phyloP scores from a whole-genome alignment of 768 basidiomycete species.

The Amanita polypyramis region DNA sequence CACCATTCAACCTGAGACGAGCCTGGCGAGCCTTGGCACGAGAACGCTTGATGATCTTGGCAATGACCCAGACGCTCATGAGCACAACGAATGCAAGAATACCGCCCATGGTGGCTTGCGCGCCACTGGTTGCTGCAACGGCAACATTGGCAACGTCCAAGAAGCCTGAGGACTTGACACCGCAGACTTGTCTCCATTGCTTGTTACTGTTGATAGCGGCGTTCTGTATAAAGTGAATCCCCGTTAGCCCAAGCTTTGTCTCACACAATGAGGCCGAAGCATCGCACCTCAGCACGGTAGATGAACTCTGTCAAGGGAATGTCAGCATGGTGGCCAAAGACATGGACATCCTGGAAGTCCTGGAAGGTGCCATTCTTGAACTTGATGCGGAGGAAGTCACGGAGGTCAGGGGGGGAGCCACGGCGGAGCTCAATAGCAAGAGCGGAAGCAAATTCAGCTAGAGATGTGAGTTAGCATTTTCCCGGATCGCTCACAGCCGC shows the following conservation, averaged over 20 bases:
- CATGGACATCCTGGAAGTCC: conserved; percentile 57
- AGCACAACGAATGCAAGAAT: conserved; percentile 29
- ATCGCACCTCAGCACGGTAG: conserved; percentile 63
- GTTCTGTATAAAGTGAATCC: conserved; percentile 20
- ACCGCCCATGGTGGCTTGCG: conserved; percentile 24
- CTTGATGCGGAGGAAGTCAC: conserved; percentile 75
- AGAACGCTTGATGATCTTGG: conserved; percentile 28
- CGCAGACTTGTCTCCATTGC: conserved; percentile 41
- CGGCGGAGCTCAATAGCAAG: conserved; percentile 73
- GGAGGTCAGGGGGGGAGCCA: conserved; percentile 62
- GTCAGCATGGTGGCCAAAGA: conserved; percentile 65
- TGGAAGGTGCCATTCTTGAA: conserved; percentile 74
- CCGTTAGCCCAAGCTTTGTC: not conserved
- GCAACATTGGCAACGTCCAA: conserved; percentile 17
- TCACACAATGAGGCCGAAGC: not conserved
- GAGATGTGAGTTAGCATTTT: not conserved
- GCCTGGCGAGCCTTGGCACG: conserved; percentile 27
- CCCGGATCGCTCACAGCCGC: not conserved
- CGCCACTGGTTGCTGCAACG: conserved; percentile 12
- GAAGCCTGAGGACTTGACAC: conserved; percentile 16
- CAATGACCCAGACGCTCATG: conserved; percentile 25
- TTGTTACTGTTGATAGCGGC: conserved; percentile 45
- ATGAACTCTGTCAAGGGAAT: conserved; percentile 81
- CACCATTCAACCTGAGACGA: conserved; percentile 32
- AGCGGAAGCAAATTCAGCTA: conserved; percentile 68